Evolutionary conservation across 768 basidiomycete genomes (phyloP), one percentile per base, ranked within the genome.

Genomic region (Naganishia randhawae): DNA sequence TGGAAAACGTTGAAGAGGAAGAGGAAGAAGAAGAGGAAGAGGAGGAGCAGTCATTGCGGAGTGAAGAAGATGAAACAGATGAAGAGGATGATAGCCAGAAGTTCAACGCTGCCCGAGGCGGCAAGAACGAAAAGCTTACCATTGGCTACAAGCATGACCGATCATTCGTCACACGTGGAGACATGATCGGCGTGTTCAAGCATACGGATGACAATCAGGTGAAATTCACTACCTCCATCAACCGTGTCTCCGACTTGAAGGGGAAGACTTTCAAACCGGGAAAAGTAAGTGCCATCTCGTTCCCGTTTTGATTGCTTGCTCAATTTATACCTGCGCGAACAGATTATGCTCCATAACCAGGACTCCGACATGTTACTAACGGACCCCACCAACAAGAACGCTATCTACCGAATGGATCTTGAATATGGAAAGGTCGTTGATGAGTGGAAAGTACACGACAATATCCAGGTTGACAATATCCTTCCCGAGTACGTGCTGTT

Each of bases 261-360:
- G 92, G 92, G 65, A 80, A 88, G 76, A 83, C 83, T 29, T 96
- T 99, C 79, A 87, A 85, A 63, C 96, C 96, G 0, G 85, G 85
- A 72, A 88, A 95, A 82, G 93, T 92, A 75, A 22, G 82, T 81
- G 8, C 63, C 35, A 32, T 31, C 48, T n/a, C 50, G 50, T 0
- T 19, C 31, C 13, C 37, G 48, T 51, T 37, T 0, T 16, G 6
- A 42, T n/a, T 6, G 37, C 5, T 63, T 17, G 42, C 27, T 52
- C 3, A 57, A n/a, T 66, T 73, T 53, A 67, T 37, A 68, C 45
- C 37, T 51, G 19, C 31, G 2, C 53, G 29, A 39, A 41, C 75
- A 96, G 92, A 87, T 95, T 73, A 95, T 97, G 94, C 81, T 97
- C 37, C 94, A 97, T 77, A 90, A 95, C 72, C 91, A 93, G 86